Conservation (phyloP, 176 grass and related monocot species). For the Dactylis glomerata region DNA sequence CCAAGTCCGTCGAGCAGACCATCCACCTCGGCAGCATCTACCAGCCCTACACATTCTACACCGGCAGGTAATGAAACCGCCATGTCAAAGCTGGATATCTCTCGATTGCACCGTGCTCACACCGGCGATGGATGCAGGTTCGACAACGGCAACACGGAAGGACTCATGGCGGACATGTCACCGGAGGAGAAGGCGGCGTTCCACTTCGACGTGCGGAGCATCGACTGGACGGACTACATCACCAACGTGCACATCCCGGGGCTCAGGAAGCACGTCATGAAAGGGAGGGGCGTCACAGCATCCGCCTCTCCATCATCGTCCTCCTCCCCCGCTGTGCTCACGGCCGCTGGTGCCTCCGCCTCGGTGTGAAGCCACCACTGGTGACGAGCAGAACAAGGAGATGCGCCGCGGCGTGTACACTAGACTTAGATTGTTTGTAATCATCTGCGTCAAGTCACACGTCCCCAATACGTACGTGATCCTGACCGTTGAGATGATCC, state of each 20-base stretch:
- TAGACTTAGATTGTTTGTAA: slow-evolving; percentile 12
- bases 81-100: background rate
- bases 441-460: background rate
- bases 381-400: background rate
- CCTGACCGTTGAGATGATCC: background rate
- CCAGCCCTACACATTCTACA: slow-evolving; percentile 91
- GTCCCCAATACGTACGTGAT: background rate
- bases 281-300: slow-evolving; percentile 52
- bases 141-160: slow-evolving; percentile 62
- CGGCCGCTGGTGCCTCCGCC: slow-evolving; percentile 13
- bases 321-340: background rate
- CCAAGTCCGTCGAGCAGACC: slow-evolving; percentile 75
- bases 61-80: slow-evolving; percentile 48
- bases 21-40: slow-evolving; percentile 81
- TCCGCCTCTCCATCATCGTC: background rate
- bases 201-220: slow-evolving; percentile 69
- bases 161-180: slow-evolving; percentile 68
- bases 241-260: slow-evolving; percentile 86
- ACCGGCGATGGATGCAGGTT: slow-evolving; percentile 40
- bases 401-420: slow-evolving; percentile 31
- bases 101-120: background rate
- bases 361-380: background rate
- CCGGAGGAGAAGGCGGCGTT: slow-evolving; percentile 58
- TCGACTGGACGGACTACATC: slow-evolving; percentile 89
- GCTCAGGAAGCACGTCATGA: slow-evolving; percentile 85